These are phyloP conservation scores for Didymella pinodella DNA, from an alignment of 2,329 filamentous ascomycete species.

Conservation along the genomic window DNA sequence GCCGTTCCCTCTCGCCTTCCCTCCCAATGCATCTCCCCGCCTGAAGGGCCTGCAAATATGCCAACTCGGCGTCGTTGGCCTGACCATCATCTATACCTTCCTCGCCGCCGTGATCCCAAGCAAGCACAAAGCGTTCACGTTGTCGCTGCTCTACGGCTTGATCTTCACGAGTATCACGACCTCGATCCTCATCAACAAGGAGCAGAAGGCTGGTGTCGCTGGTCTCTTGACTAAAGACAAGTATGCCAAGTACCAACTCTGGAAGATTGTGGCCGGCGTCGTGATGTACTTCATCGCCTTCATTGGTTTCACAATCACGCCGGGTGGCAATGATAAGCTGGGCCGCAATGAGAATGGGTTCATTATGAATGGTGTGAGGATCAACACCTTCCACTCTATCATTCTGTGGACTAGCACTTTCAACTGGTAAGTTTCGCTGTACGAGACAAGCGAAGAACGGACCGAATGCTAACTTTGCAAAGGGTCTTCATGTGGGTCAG, in stretches of 20 bases:
- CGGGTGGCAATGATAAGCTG: constrained; percentile 13
- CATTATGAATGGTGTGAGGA: constrained; percentile 31
- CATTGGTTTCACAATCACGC: constrained; percentile 21
- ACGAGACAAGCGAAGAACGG: not conserved
- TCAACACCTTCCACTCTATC: constrained; percentile 29
- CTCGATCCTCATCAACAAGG: constrained; percentile 29
- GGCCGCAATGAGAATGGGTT: constrained; percentile 21
- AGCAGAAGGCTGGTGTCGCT: constrained; percentile 28
- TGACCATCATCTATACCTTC: constrained; percentile 29
- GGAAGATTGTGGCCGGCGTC: constrained; percentile 32
- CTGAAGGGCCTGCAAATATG: constrained; percentile 32
- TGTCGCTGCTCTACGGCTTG: constrained; percentile 34
- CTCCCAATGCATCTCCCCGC: constrained; percentile 25
- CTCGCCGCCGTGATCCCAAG: constrained; percentile 30
- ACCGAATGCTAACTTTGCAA: constrained; percentile 8
- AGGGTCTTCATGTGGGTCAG: constrained; percentile 39
- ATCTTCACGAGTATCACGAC: constrained; percentile 33
- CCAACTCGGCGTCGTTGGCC: constrained; percentile 26
- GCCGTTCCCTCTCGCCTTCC: constrained; percentile 14
- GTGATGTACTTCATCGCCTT: constrained; percentile 33
- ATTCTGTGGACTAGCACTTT: constrained; percentile 36
- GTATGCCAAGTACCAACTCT: constrained; percentile 35
- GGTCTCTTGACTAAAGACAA: constrained; percentile 32
- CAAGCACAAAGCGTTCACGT: constrained; percentile 34
- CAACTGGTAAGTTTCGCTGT: constrained; percentile 32